Evolutionary conservation across 352 stramenopile species (phyloP).

Genomic region (Phytophthora pisi): DNA sequence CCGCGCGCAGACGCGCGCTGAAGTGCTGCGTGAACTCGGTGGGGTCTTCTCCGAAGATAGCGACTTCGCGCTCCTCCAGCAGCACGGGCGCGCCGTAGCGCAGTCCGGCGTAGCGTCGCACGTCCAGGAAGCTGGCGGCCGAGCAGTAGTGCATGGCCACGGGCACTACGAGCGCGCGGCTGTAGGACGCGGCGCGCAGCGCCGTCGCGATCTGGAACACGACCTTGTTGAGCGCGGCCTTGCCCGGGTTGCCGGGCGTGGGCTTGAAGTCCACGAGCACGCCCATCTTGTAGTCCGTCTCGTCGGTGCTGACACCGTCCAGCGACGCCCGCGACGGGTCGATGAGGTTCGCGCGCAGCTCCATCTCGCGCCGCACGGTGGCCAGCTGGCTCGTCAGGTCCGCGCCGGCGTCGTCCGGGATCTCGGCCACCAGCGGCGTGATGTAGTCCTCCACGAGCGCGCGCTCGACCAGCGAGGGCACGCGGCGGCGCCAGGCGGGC

Average conservation of each 20-base stretch:
- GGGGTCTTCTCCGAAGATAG: constrained; percentile 64
- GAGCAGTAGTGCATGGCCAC: constrained; percentile 72
- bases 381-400: constrained; percentile 31
- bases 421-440: constrained; percentile 44
- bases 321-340: constrained; percentile 27
- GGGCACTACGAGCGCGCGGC: constrained; percentile 60
- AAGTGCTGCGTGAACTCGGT: constrained; percentile 72
- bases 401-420: constrained; percentile 18
- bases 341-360: constrained; percentile 53
- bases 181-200: constrained; percentile 44
- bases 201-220: constrained; percentile 57
- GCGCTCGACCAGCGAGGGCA: constrained; percentile 55
- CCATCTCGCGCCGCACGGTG: constrained; percentile 40
- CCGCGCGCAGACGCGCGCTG: constrained; percentile 53
- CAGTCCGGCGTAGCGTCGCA: constrained; percentile 57
- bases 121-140: constrained; percentile 48
- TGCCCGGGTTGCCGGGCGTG: constrained; percentile 34
- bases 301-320: constrained; percentile 43
- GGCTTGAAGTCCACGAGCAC: constrained; percentile 60
- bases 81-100: constrained; percentile 70
- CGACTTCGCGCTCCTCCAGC: constrained; percentile 61
- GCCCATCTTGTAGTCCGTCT: constrained; percentile 67
- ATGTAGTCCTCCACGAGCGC: constrained; percentile 69
- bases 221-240: constrained; percentile 58
- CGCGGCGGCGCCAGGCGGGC: constrained; percentile 49